Evolutionary conservation across 768 basidiomycete genomes (phyloP), one percentile per base, ranked within the genome.

Genomic region (Boletus coccyginus): DNA sequence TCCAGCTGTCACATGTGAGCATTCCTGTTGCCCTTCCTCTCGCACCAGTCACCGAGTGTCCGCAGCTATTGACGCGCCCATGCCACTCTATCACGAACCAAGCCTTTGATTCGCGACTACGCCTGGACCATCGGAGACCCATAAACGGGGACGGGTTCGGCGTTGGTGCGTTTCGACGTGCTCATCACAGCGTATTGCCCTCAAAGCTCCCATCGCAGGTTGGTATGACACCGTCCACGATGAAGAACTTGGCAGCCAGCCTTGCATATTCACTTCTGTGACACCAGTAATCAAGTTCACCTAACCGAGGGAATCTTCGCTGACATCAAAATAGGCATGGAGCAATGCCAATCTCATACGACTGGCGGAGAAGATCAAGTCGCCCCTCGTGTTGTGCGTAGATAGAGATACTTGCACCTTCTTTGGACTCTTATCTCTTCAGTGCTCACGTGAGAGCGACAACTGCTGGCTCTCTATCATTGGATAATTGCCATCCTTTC

Each of bases 101-200:
- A 75, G 94, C 96, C 0, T 95, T 94, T 66, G 96, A 98, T 74
- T 95, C 93, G 21, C 82, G 95, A 9, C 78, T 99, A 33, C 84
- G 96, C 19, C 70, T 93, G 50, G 92, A 94, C 66, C 80, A 76
- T 60, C 79, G 92, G 53, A 74, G 91, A 58, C 92, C 92, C n/a
- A 92, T 94, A 73, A 94, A 94, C 62, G 92, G 92, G 10, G 95
- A 98, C 70, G 96, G 96, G 0, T 98, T 98, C 70, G 96, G 96
- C 31, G 93, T 98, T 17, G 91, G 91, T 92, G 61, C 56, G 87
- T 74, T 62, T 43, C 6, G 31, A 32, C 24, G 24, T 33, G 12
- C n/a, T 19, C 16, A 27, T 35, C 48, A 33, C 33, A 40, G 35
- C 3, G 38, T 11, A 38, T 32, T 52, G 9, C 29, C 44, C 40